Percentiles rank a stretch among this genome's conserved stretches.
These are phyloP conservation scores for Panaeolus cyanescens DNA, from an alignment of 768 basidiomycete genomes.

Conservation along the genomic window DNA sequence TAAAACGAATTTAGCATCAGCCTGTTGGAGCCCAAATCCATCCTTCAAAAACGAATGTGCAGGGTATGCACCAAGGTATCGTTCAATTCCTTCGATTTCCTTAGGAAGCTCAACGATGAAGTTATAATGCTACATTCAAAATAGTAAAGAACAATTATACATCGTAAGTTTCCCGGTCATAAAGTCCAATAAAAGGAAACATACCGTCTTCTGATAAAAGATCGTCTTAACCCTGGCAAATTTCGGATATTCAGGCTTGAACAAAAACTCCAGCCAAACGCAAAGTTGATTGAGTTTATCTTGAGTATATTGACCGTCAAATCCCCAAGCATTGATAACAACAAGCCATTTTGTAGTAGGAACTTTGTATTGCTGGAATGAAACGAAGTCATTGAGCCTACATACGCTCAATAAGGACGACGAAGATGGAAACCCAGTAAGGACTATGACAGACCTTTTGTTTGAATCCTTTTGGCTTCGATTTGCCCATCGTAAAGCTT, in stretches of 20 bases:
- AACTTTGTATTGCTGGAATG: slow-evolving; percentile 14
- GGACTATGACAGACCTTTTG: slow-evolving; percentile 3
- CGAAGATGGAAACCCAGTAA: background rate
- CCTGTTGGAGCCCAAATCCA: slow-evolving; percentile 4
- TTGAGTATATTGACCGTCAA: slow-evolving; percentile 11
- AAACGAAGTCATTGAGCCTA: background rate
- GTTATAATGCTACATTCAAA: slow-evolving; percentile 29
- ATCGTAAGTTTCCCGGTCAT: background rate
- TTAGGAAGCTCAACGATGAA: slow-evolving; percentile 32
- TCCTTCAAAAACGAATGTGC: slow-evolving; percentile 20
- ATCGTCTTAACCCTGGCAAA: slow-evolving; percentile 19
- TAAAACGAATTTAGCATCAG: slow-evolving; percentile 17
- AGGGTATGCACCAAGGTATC: slow-evolving; percentile 27
- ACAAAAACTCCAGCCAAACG: slow-evolving; percentile 38
- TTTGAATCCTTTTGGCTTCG: slow-evolving; percentile 9
- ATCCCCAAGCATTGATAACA: slow-evolving; percentile 31
- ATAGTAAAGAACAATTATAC: background rate
- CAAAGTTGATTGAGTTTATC: slow-evolving; percentile 28
- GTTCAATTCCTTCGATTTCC: slow-evolving; percentile 24
- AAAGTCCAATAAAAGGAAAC: slow-evolving; percentile 6
- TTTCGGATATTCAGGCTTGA: slow-evolving; percentile 27
- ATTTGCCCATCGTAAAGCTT: background rate
- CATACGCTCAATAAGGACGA: background rate
- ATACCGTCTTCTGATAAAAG: slow-evolving; percentile 32
- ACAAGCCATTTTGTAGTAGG: slow-evolving; percentile 22